Evolutionary conservation across 768 basidiomycete genomes (phyloP).

Genomic region (Boletus reticuloceps): DNA sequence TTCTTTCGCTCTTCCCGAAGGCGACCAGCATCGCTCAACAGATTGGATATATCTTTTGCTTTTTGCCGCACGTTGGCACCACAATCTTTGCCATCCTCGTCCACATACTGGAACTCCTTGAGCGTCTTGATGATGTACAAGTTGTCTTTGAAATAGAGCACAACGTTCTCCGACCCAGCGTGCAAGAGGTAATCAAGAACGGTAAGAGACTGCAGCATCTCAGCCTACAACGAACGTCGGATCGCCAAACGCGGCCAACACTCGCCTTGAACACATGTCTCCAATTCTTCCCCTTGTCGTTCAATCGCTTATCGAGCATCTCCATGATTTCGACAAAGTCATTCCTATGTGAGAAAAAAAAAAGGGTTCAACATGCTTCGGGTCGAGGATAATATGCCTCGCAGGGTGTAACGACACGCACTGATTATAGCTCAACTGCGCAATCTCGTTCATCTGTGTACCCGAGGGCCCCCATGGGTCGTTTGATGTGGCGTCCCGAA

Average conservation of each 20-base stretch:
- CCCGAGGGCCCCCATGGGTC: constrained; percentile 98
- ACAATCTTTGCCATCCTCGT: constrained; percentile 95
- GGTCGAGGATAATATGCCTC: background rate
- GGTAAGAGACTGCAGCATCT: constrained; percentile 65
- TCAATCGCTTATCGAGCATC: constrained; percentile 97
- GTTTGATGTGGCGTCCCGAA: constrained; percentile 94
- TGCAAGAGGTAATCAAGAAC: constrained; percentile 95
- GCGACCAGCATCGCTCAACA: constrained; percentile 82
- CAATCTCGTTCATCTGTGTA: constrained; percentile 99
- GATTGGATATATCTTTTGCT: constrained; percentile 96
- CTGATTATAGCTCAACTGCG: constrained; percentile 97
- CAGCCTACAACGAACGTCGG: constrained; percentile 3
- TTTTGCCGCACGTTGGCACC: constrained; percentile 98
- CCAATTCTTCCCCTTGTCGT: constrained; percentile 99
- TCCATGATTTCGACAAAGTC: constrained; percentile 99
- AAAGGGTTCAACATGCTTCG: background rate
- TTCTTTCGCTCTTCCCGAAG: constrained; percentile 82
- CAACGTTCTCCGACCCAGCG: constrained; percentile 96
- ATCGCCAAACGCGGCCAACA: background rate
- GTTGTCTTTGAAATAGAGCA: constrained; percentile 98
- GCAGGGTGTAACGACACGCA: constrained; percentile 36
- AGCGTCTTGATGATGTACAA: constrained; percentile 97
- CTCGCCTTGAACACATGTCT: constrained; percentile 96
- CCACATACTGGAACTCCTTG: constrained; percentile 96
- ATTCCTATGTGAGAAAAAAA: constrained; percentile 42